Base-by-base conservation (phyloP, 192 early-diverging fungal genomes). In the Coemansia sp. region DNA sequence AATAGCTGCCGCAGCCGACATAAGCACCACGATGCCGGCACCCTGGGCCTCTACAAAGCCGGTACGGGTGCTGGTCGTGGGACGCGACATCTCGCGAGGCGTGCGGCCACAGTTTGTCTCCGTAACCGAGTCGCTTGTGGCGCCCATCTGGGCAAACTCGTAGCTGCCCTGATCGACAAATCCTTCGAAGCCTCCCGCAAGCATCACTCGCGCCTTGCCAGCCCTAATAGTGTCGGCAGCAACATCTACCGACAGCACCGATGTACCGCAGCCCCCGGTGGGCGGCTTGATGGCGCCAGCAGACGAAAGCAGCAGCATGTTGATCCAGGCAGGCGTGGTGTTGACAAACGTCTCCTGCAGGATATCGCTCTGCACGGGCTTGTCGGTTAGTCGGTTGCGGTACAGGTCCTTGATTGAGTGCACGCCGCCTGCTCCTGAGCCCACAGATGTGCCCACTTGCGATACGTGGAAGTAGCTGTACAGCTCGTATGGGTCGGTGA, bases 71-170 rank as follows among this genome's bases (percentile, higher is more conserved):
- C 86, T 81, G 20, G 93, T 91, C 14, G 85, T 84, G 26, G 95
- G 95, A 13, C 95, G 87, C 64, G 86, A 94, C 91, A 94, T 94
- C 55, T 94, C 93, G 20, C 66, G 48, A 11, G 95, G 93, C 18
- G 83, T 82, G 55, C 95, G 86, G 21, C 95, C 95, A 15, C 80
- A 75, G 7, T 86, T 90, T 23, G 88, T 68, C 70, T 97, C 95
- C 18, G 88, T 87, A 26, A 83, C 79, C 26, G 92, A 72, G 64
- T 87, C 91, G 59, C 84, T 86, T 16, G 95, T 97, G 26, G 95
- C 95, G 81, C 94, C 94, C 95, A 97, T 97, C 85, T 96, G 93
- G 55, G 93, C 94, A 78, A 97, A 97, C 80, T 97, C 95, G 61
- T 91, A 90, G 20, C 88, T 89, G 31, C 90, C 91, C 67, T 97